A percentile compares a stretch with the other conserved stretches of the same genome.
phyloP scores from a whole-genome alignment of 208 protist species.

The Trypanosoma cruzi region DNA sequence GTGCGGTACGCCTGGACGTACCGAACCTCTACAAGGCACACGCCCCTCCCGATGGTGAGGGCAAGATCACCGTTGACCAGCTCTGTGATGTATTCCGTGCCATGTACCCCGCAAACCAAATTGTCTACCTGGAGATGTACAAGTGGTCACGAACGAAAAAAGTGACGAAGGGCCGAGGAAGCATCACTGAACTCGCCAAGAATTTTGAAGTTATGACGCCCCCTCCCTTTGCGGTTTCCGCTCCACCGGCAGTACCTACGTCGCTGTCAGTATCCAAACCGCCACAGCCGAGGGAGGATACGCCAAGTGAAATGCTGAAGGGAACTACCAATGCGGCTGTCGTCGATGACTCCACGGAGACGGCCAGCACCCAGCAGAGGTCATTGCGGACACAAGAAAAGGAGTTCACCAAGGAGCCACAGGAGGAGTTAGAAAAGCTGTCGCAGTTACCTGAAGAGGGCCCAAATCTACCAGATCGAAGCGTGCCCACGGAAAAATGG shows the following conservation, averaged over 20 bases:
- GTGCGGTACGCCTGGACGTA: slow-evolving; percentile 20
- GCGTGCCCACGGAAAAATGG: too few relatives aligned
- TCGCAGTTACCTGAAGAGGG: too few relatives aligned
- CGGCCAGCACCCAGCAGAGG: too few relatives aligned
- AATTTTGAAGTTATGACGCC: background rate
- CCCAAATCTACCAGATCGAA: too few relatives aligned
- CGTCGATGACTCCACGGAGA: too few relatives aligned
- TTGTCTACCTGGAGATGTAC: slow-evolving; percentile 23
- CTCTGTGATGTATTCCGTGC: slow-evolving; percentile 23
- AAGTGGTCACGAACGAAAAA: slow-evolving; percentile 26
- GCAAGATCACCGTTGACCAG: slow-evolving; percentile 19
- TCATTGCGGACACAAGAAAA: too few relatives aligned
- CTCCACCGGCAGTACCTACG: background rate
- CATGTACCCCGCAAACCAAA: slow-evolving; percentile 17
- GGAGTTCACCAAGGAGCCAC: too few relatives aligned
- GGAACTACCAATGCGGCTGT: background rate
- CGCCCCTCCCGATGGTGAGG: slow-evolving; percentile 16
- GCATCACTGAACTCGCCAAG: slow-evolving; percentile 3
- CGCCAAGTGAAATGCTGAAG: background rate
- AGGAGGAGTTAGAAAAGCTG: too few relatives aligned
- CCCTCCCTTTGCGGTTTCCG: background rate
- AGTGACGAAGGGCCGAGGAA: slow-evolving; percentile 7
- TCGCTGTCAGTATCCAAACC: background rate
- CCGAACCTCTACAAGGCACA: slow-evolving; percentile 24
- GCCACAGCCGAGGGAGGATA: too few relatives aligned